Percentiles rank a stretch among this genome's conserved stretches.
Evolutionary conservation across 768 basidiomycete genomes (phyloP).

Genomic region (Leccinum subgranulosum): DNA sequence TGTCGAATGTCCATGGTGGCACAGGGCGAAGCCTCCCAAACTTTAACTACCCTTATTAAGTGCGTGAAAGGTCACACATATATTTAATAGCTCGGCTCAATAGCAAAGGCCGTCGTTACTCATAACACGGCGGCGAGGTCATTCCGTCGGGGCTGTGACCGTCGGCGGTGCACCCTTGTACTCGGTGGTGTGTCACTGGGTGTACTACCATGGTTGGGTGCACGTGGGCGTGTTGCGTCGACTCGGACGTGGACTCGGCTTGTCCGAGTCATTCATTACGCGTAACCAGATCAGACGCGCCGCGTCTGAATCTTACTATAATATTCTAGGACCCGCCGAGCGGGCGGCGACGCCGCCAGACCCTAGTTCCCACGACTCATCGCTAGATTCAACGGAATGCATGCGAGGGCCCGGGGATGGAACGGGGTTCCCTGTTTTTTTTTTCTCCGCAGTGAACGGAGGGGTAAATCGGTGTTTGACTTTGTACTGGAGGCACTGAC

Average conservation of each 20-base stretch:
- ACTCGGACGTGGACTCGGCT: not conserved
- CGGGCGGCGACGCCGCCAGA: not conserved
- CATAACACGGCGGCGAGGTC: not conserved
- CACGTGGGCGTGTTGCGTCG: too few species aligned
- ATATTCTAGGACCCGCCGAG: too few species aligned
- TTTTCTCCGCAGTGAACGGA: constrained; percentile 23
- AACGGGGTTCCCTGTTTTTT: not conserved
- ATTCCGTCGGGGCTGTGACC: constrained; percentile 14
- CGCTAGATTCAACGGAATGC: not conserved
- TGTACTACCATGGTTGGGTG: too few species aligned
- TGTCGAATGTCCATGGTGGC: not conserved
- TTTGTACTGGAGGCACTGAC: constrained; percentile 21
- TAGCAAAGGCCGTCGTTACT: not conserved
- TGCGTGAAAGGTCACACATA: not conserved
- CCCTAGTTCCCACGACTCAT: not conserved
- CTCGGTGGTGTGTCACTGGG: not conserved
- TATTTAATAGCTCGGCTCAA: not conserved
- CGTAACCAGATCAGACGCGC: not conserved
- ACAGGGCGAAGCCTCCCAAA: not conserved
- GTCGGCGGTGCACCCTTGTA: constrained; percentile 11
- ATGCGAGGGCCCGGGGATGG: not conserved
- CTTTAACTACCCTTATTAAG: not conserved
- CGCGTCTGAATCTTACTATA: too few species aligned
- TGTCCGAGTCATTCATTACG: not conserved
- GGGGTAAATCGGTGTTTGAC: constrained; percentile 10